Evolutionary conservation across 768 basidiomycete genomes (phyloP), one percentile per base, ranked within the genome.

Genomic region (Leccinum olivaceopallidum): DNA sequence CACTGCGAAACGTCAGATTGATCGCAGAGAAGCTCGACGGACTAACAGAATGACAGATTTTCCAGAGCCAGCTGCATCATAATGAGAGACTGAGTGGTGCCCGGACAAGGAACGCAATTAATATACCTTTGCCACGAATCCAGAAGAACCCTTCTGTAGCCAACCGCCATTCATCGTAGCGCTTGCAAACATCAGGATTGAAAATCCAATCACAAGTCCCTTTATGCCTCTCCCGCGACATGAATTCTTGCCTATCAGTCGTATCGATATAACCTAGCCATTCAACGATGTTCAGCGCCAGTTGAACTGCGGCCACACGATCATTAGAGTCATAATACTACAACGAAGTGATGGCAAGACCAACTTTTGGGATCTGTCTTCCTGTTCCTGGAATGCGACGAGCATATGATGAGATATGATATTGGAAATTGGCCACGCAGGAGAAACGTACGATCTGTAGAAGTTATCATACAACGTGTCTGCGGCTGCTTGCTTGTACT

Each of bases 131-230:
- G 20, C 69, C 70, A 37, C 63, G 49, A 55, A 71, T 67, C 69
- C 70, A 71, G 37, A 72, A 60, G 16, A 71, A 70, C 3, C 70
- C 68, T 34, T 63, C 53, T 22, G 56, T 62, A 2, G 64, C 55
- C 26, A 53, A 60, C 59, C 63, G 39, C 69, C 70, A 70, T 8
- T 64, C 63, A 20, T 64, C 56, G 26, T 68, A 72, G 13, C 44
- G 36, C 28, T 44, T 55, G 48, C 68, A 71, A 22, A 64, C 9
- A 48, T 70, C 57, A 24, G 28, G 44, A 18, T 68, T 59, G 44
- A 70, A 66, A 20, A 71, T 42, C 71, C 70, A 71, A 20, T 58
- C 54, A 32, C 69, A 72, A 5, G 70, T 72, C 42, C 61, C 68
- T 55, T 66, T 59, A 6, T 68, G 66, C 34, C 56, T 62, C 37